Conservation (phyloP, 495 filamentous ascomycete genomes). For the Wilcoxina mikolae region DNA sequence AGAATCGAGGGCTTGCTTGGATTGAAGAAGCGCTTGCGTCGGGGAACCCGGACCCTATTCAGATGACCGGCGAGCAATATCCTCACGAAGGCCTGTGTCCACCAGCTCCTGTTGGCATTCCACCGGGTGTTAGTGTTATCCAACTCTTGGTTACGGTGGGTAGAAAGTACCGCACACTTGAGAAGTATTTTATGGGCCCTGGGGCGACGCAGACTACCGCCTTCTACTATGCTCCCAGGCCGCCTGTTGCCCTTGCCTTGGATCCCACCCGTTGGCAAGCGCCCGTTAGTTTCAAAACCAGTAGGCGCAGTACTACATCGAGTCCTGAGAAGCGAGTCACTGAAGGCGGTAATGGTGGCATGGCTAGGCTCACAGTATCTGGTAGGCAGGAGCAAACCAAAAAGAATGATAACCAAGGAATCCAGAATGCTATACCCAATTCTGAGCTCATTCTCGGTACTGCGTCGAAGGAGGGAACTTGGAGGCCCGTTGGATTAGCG, state of each 20-base stretch:
- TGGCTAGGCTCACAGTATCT: neutral
- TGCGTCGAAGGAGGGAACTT: neutral
- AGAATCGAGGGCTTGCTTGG: neutral
- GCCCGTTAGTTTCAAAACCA: neutral
- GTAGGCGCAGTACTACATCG: neutral
- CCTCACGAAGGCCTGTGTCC: neutral
- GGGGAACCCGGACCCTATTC: neutral
- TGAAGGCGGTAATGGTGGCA: neutral
- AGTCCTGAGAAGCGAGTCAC: neutral
- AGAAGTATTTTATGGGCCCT: conserved; percentile 21
- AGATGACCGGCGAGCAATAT: neutral
- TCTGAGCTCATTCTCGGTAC: neutral
- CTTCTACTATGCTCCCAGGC: conserved; percentile 14
- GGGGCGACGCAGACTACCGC: conserved; percentile 13
- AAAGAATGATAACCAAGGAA: neutral
- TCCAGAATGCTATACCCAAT: neutral
- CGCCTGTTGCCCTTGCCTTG: neutral
- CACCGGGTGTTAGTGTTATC: neutral
- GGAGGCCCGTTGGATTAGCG: conserved; percentile 20
- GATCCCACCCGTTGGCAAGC: neutral
- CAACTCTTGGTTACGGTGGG: conserved; percentile 20
- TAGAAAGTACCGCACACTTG: conserved; percentile 17
- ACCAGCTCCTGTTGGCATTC: neutral
- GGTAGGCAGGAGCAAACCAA: neutral
- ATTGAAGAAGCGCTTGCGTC: neutral